phyloP scores from a whole-genome alignment of 768 basidiomycete species.

The Fibroporia radiculosa region DNA sequence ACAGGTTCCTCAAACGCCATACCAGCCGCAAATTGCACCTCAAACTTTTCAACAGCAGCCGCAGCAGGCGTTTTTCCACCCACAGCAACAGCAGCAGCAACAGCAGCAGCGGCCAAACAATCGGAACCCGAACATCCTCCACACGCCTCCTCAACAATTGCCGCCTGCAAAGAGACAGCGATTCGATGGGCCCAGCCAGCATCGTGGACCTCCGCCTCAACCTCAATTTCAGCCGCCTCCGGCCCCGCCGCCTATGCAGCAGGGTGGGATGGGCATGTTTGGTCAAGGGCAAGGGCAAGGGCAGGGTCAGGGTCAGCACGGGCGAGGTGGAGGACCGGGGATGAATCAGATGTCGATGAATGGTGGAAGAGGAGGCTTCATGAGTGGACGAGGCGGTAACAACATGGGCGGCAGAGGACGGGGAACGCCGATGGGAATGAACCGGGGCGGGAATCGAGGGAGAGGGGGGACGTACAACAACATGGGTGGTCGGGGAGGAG shows the following conservation, averaged over 20 bases:
- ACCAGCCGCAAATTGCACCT: slow-evolving; percentile 38
- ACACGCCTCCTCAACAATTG: slow-evolving; percentile 69
- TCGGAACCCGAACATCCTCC: slow-evolving; percentile 38
- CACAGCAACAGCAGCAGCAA: slow-evolving; percentile 29
- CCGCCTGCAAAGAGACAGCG: slow-evolving; percentile 89
- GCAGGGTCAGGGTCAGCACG: slow-evolving; percentile 13
- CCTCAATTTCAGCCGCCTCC: slow-evolving; percentile 62
- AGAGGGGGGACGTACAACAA: slow-evolving; percentile 29
- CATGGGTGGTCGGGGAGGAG: slow-evolving; percentile 37
- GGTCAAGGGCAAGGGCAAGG: slow-evolving; percentile 19
- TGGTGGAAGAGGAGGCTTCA: slow-evolving; percentile 36
- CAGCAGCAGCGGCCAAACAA: slow-evolving; percentile 33
- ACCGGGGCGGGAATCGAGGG: slow-evolving; percentile 24
- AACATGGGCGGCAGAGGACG: slow-evolving; percentile 33
- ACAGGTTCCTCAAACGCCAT: slow-evolving; percentile 32
- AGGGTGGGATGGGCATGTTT: slow-evolving; percentile 24
- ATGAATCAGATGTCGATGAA: slow-evolving; percentile 34
- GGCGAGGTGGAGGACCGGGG: slow-evolving; percentile 34
- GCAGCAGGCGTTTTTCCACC: slow-evolving; percentile 24
- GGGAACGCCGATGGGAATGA: slow-evolving; percentile 32
- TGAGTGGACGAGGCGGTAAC: slow-evolving; percentile 35
- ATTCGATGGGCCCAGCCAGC: slow-evolving; percentile 71
- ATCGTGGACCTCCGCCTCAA: slow-evolving; percentile 47
- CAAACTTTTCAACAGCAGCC: slow-evolving; percentile 31
- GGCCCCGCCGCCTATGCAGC: slow-evolving; percentile 37